Percentiles rank a stretch among this genome's conserved stretches.
These are phyloP conservation scores for Amniculicola lignicola DNA, from an alignment of 495 filamentous ascomycete species.

Conservation along the genomic window DNA sequence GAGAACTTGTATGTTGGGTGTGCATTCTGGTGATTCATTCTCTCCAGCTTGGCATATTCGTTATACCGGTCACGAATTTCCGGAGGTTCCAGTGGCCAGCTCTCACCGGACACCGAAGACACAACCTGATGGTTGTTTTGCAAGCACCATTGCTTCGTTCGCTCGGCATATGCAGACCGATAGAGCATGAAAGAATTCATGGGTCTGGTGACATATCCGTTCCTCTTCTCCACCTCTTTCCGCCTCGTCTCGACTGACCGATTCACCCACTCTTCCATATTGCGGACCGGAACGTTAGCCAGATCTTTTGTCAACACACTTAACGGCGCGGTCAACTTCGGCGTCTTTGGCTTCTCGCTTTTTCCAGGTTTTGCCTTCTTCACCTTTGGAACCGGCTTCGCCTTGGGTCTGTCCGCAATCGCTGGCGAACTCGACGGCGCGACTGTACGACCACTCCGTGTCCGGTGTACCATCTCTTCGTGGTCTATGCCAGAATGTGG, in stretches of 20 bases:
- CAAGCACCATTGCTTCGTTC: conserved; percentile 74
- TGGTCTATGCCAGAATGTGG: conserved; percentile 38
- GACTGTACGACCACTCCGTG: conserved; percentile 49
- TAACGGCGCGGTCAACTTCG: conserved; percentile 63
- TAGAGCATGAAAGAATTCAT: conserved; percentile 99
- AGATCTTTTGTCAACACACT: conserved; percentile 72
- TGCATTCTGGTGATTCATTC: conserved; percentile 77
- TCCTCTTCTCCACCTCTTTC: conserved; percentile 63
- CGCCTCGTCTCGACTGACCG: conserved; percentile 63
- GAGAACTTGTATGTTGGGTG: conserved; percentile 96
- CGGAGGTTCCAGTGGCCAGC: conserved; percentile 78
- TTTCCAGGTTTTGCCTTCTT: conserved; percentile 54
- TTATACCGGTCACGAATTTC: conserved; percentile 76
- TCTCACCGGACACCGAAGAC: conserved; percentile 74
- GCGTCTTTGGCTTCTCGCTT: conserved; percentile 48
- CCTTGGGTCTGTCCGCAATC: conserved; percentile 29
- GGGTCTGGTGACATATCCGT: conserved; percentile 80
- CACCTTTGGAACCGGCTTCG: conserved; percentile 49
- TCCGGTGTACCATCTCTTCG: conserved; percentile 41
- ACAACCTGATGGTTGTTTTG: conserved; percentile 96
- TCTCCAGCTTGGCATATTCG: conserved; percentile 73
- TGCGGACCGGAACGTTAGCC: conserved; percentile 59
- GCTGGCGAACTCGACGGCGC: conserved; percentile 34
- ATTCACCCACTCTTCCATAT: conserved; percentile 83
- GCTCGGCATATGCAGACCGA: conserved; percentile 84